Evolutionary conservation across 2,329 filamentous ascomycete genomes (phyloP).

Genomic region (Aspergillus ustus): DNA sequence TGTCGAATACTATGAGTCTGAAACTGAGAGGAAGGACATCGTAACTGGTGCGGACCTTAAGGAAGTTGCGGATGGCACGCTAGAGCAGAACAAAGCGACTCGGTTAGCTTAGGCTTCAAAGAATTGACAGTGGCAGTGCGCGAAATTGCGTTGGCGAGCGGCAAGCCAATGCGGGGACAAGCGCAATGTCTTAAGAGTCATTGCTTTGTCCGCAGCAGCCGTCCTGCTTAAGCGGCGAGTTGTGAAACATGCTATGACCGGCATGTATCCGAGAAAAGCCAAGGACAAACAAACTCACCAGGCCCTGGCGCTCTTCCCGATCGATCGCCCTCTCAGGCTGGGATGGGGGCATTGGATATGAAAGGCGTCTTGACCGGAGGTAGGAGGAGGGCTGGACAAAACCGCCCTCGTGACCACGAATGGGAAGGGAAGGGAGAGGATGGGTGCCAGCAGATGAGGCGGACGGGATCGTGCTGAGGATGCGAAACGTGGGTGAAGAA

Average conservation of each 20-base stretch:
- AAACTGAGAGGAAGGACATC: slow-evolving; percentile 96
- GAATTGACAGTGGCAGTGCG: background rate
- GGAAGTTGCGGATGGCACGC: slow-evolving; percentile 92
- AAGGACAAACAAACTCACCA: slow-evolving; percentile 44
- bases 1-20: slow-evolving; percentile 94
- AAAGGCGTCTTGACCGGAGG: slow-evolving; percentile 46
- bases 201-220: background rate
- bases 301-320: slow-evolving; percentile 54
- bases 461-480: slow-evolving; percentile 9
- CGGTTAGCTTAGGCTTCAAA: slow-evolving; percentile 33
- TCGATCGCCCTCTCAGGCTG: slow-evolving; percentile 52
- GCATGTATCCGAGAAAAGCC: background rate
- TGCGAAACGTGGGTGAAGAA: slow-evolving; percentile 15
- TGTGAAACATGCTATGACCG: background rate
- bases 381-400: slow-evolving; percentile 56
- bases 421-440: slow-evolving; percentile 17
- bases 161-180: slow-evolving; percentile 11
- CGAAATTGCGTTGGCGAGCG: background rate
- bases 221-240: background rate
- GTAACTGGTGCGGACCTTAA: slow-evolving; percentile 95
- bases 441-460: slow-evolving; percentile 14
- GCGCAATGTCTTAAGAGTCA: background rate
- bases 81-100: slow-evolving; percentile 45
- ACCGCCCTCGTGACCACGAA: slow-evolving; percentile 48
- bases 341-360: slow-evolving; percentile 47